Base-by-base conservation (phyloP, 331 rosid species). In the Malus hybrid region DNA sequence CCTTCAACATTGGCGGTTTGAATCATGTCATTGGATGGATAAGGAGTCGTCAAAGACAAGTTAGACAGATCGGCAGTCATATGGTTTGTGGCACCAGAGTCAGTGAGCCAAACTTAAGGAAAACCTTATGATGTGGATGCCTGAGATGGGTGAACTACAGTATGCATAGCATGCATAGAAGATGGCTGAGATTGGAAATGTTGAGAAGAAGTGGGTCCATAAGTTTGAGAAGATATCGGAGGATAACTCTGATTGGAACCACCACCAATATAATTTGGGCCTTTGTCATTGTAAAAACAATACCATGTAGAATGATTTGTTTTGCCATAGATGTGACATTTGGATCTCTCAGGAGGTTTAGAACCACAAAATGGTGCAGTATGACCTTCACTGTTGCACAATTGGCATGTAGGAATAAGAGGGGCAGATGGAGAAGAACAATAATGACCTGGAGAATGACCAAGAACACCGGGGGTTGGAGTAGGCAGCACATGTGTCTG, bases 181-280 rank as follows among this genome's bases (percentile, higher is more conserved):
- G 24, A 24, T 24, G 24, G 24, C 24, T 24, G 24, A 24, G 24
- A 24, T 16, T 1, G 20, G 7, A 20, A 6, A 6, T 52, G 20
- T 2, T 6, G 57, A 52, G 10, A 52, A 4, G 0, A 20, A 16
- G 16, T 9, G 3, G 6, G n/a, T 2, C 57, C 9, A 52, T 6
- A 1, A 6, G 57, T 16, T 0, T 1, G 2, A 16, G 57, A 52
- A 16, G 9, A 1, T 10, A 16, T 52, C 0, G 0, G 4, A 52
- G 57, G 57, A 52, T 0, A 9, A 5, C 2, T 1, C 4, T 1
- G 8, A 52, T 16, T 6, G 2, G 8, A 0, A 1, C 57, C 57
- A 52, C 2, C 9, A 52, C 57, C 20, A 52, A 52, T 16, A 6
- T 16, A 52, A 2, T 52, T 52, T 6, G 20, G 4, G 16, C 57